Conservation (phyloP, 1,284 basidiomycete species). For the Xanthoconium separans region DNA sequence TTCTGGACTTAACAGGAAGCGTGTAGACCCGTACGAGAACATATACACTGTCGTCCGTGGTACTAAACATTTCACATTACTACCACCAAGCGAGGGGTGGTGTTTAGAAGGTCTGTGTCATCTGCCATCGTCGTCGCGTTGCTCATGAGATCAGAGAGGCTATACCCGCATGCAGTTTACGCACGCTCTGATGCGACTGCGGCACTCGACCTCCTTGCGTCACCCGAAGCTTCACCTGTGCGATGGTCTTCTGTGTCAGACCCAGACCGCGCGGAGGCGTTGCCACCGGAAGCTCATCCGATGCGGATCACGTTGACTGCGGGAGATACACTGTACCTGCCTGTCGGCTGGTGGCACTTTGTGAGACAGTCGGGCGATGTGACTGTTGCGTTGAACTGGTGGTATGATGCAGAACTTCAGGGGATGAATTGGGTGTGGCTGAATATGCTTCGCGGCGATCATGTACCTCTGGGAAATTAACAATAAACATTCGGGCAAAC, state of each 20-base stretch:
- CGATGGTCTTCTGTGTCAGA: constrained; percentile 75
- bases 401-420: constrained; percentile 77
- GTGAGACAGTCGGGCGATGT: constrained; percentile 65
- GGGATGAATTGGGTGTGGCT: constrained; percentile 69
- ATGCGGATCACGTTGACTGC: constrained; percentile 62
- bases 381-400: constrained; percentile 85
- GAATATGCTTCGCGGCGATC: constrained; percentile 47
- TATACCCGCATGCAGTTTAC: constrained; percentile 72
- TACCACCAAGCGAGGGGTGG: constrained; percentile 87
- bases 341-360: constrained; percentile 90
- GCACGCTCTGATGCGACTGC: constrained; percentile 38
- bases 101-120: constrained; percentile 64
- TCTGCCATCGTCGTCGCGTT: background rate
- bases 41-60: constrained; percentile 86
- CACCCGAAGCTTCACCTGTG: constrained; percentile 41
- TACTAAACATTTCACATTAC: constrained; percentile 78
- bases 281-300: constrained; percentile 57
- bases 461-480: constrained; percentile 11
- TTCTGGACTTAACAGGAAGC: constrained; percentile 6
- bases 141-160: constrained; percentile 47
- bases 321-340: constrained; percentile 86
- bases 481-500: too few relatives aligned
- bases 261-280: constrained; percentile 45
- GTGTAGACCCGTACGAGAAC: constrained; percentile 87
- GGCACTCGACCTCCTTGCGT: constrained; percentile 47